Base-by-base conservation (phyloP, 2,329 filamentous ascomycete species). In the Ambrosiella xylebori region DNA sequence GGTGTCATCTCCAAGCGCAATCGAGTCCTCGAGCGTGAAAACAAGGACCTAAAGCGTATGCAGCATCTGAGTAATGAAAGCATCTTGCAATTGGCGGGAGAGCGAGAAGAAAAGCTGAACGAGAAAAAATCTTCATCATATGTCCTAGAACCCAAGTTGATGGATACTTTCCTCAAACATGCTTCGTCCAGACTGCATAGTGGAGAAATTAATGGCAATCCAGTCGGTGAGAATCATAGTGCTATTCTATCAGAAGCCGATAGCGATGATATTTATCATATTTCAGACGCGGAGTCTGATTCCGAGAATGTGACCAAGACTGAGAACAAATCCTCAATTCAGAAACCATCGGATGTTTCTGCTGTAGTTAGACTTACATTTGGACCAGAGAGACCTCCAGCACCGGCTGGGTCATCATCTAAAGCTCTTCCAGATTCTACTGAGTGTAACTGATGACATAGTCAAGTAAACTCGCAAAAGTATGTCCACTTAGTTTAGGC, bases 1-100 rank as follows among this genome's bases (percentile, higher is more conserved):
- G 93, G 97, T 71, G 93, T 97, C 67, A 97, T 97, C 90, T 95
- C 90, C 0, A 96, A 96, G 74, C 97, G 97, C 74, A 95, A 91
- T 5, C 96, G 96, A 71, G 84, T 89, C 35, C 76, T 98, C 57
- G 93, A 98, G 70, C 95, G 95, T 71, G 93, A 98, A 67, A 97
- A 98, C 66, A 85, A 93, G 65, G 85, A 81, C 15, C 78, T 95
- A 56, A 95, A 88, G 63, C 82, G 91, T 58, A 95, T 96, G 70
- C 91, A 96, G 69, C 90, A 96, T 65, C 82, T 88, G 53, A 94
- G 90, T 35, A 93, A 93, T 66, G 84, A 87, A 63, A 97, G 95
- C 70, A 96, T 98, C 67, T 81, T 96, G 60, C 87, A 93, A 67
- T 95, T 97, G 91, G 93, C 91, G 2, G 89, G 96, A 69, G 91